Percentiles rank a stretch among this genome's conserved stretches.
These are phyloP conservation scores for Gossypium schwendimanii DNA, from an alignment of 441 rosid species.

Conservation along the genomic window DNA sequence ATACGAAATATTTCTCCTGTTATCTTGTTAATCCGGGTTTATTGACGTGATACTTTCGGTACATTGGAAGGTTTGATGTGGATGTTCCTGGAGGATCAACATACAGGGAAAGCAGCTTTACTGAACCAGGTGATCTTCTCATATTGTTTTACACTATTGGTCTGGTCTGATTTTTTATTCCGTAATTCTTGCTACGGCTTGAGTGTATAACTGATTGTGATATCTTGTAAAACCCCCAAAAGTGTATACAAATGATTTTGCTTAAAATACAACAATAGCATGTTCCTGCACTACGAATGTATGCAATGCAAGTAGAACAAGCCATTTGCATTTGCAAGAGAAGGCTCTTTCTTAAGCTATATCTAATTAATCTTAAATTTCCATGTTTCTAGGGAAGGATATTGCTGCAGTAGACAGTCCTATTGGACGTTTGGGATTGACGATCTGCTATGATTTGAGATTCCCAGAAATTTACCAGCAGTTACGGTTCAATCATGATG, in stretches of 20 bases:
- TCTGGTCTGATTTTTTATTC: not conserved
- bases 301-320: not conserved
- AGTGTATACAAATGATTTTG: not conserved
- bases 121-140: slow-evolving; percentile 65
- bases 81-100: slow-evolving; percentile 87
- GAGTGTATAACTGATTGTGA: not conserved
- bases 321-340: slow-evolving; percentile 2
- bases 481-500: slow-evolving; percentile 69
- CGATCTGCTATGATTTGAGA: slow-evolving; percentile 94
- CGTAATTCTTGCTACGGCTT: not conserved
- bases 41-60: not conserved
- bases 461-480: slow-evolving; percentile 90
- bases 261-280: not conserved
- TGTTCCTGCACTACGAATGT: not conserved
- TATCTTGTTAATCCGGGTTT: not conserved
- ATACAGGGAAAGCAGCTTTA: slow-evolving; percentile 78
- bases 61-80: slow-evolving; percentile 76
- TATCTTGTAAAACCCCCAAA: not conserved
- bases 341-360: not conserved
- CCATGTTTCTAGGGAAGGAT: slow-evolving; percentile 44
- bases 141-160: not conserved
- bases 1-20: not conserved
- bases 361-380: not conserved
- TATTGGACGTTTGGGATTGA: slow-evolving; percentile 70
- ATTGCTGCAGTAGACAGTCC: slow-evolving; percentile 79